Conservation (phyloP, 2,329 filamentous ascomycete genomes). For the Fusarium domesticum region DNA sequence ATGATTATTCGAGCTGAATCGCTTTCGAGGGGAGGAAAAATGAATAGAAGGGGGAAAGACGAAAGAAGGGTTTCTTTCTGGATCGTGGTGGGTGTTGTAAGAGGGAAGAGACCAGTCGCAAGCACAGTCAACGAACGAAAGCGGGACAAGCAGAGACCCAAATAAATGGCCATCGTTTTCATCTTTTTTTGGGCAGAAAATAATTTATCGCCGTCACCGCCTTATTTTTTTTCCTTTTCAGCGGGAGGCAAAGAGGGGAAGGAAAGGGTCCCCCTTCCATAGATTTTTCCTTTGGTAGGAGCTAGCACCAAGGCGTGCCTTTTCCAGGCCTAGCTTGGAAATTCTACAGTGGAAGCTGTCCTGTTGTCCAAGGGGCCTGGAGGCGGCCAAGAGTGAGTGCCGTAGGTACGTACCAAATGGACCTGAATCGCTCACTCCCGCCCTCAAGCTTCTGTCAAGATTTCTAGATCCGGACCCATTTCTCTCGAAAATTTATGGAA, state of each 20-base stretch:
- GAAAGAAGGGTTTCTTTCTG: not conserved
- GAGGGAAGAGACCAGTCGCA: constrained; percentile 16
- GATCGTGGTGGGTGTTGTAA: not conserved
- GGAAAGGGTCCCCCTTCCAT: too few relatives aligned
- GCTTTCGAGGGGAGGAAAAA: not conserved
- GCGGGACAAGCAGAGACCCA: constrained; percentile 13
- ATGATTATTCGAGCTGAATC: constrained; percentile 7
- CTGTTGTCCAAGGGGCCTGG: too few relatives aligned
- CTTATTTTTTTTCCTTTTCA: constrained; percentile 23
- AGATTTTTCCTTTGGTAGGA: not conserved
- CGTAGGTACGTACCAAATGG: not conserved
- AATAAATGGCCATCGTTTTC: constrained; percentile 26
- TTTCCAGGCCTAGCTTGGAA: not conserved
- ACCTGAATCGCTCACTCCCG: not conserved
- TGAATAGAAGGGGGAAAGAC: constrained; percentile 3
- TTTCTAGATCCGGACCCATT: not conserved
- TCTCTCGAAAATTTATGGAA: not conserved
- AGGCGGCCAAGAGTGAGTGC: not conserved
- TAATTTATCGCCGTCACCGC: constrained; percentile 32
- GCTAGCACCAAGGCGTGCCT: not conserved
- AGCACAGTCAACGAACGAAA: constrained; percentile 11
- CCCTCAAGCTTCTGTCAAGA: not conserved
- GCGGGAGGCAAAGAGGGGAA: not conserved
- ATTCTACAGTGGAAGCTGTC: not conserved
- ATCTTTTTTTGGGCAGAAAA: constrained; percentile 30